Base-by-base conservation (phyloP, 2,329 filamentous ascomycete genomes). In the Ophiostoma montium region DNA sequence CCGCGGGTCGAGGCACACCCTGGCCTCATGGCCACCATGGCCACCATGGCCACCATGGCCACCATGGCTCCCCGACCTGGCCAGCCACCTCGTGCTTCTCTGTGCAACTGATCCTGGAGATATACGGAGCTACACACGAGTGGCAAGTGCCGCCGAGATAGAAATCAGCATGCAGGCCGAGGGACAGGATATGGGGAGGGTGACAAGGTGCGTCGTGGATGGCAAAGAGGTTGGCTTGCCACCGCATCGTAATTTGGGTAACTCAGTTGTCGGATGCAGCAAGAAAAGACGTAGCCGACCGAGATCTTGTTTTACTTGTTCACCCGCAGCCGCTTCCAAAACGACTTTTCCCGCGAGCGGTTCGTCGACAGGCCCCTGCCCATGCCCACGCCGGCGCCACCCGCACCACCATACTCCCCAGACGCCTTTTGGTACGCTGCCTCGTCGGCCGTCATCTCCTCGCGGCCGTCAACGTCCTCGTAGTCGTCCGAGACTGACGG, bases 371-470 rank as follows among this genome's bases (percentile, higher is more conserved):
- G 42, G 9, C 49, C 49, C 35, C 52, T 39, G n/a, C 46, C 50
- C 35, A 41, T 31, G n/a, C 51, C 50, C 45, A 35, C 44, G 7
- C 18, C 36, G 11, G 11, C 18, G 11, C 13, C 23, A 23, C 38
- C 38, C 7, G 15, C 23, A 27, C 23, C 36, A 2, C 39, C 39
- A 18, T 30, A n/a, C 23, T 30, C 39, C 8, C 39, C 39, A n/a
- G 39, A 9, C 5, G 23, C 23, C 23, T 42, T 42, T 12, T 30
- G 21, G 39, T 42, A 42, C 23, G 21, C 58, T 3, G 71, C 67
- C 31, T 76, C 65, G 52, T 71, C 68, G 48, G 66, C 64, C n/a
- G 74, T 65, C 59, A 72, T 66, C 36, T 69, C 66, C 8, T 67
- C 68, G 54, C 70, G 71, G 15, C 66, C 54, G 68, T 68, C 38